phyloP scores from a whole-genome alignment of 192 early-diverging fungal species.

The Globomyces pollinis-pini region DNA sequence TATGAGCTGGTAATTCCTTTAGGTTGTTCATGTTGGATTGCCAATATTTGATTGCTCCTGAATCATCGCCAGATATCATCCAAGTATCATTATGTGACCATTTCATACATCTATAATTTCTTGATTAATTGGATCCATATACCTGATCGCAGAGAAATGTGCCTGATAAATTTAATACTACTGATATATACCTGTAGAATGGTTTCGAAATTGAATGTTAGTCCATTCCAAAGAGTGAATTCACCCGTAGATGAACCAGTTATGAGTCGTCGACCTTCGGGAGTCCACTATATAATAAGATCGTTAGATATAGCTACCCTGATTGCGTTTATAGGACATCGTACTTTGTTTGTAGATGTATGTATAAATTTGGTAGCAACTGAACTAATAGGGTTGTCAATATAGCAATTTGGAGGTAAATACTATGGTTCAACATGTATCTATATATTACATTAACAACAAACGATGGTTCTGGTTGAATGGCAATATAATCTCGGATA shows the following conservation, averaged over 20 bases:
- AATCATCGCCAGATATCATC: constrained; percentile 89
- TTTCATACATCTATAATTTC: constrained; percentile 87
- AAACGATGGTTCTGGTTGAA: constrained; percentile 21
- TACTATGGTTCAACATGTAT: too few relatives aligned
- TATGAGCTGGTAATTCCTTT: constrained; percentile 80
- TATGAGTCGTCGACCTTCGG: constrained; percentile 87
- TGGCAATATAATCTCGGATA: neutral
- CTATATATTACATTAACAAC: too few relatives aligned
- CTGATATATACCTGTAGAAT: too few relatives aligned
- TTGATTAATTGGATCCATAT: too few relatives aligned
- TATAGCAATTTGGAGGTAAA: constrained; percentile 59
- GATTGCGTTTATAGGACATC: constrained; percentile 86
- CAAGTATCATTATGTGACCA: constrained; percentile 95
- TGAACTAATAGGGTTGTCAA: constrained; percentile 37
- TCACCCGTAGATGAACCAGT: constrained; percentile 91
- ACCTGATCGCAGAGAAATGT: constrained; percentile 89
- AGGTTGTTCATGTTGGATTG: constrained; percentile 92
- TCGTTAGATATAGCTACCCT: constrained; percentile 44
- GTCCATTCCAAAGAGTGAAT: constrained; percentile 95
- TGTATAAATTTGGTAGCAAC: constrained; percentile 83
- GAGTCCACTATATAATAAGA: constrained; percentile 69
- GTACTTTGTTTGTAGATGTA: constrained; percentile 86
- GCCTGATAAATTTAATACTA: too few relatives aligned
- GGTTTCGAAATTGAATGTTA: constrained; percentile 97
- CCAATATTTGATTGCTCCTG: constrained; percentile 96